Evolutionary conservation across 1,139 yeast genomes (phyloP).

Genomic region (Protomyces arabidopsidicola): DNA sequence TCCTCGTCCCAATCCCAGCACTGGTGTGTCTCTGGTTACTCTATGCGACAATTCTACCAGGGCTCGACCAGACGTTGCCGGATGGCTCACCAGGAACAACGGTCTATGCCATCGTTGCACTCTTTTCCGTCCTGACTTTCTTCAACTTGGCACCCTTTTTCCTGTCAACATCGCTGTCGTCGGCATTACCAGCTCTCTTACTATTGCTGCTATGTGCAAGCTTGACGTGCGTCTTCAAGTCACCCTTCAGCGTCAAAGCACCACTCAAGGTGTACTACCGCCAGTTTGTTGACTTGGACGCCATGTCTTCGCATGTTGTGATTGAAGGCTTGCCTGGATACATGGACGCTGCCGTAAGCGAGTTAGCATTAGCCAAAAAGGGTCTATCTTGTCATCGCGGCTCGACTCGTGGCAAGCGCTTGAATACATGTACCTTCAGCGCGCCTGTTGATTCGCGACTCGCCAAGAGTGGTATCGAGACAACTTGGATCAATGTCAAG

Average conservation of each 20-base stretch:
- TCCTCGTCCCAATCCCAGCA: conserved; percentile 29
- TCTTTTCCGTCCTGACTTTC: conserved; percentile 13
- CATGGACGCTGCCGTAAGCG: conserved; percentile 20
- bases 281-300: conserved; percentile 32
- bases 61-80: conserved; percentile 33
- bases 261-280: conserved; percentile 33
- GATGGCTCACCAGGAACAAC: conserved; percentile 29
- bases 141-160: conserved; percentile 31
- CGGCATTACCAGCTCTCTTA: conserved; percentile 28
- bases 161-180: conserved; percentile 21
- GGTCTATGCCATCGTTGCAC: conserved; percentile 1
- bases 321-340: conserved; percentile 25
- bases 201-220: conserved; percentile 32
- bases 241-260: conserved; percentile 32
- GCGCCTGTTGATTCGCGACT: conserved; percentile 21
- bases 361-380: conserved; percentile 13
- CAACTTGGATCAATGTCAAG: neutral
- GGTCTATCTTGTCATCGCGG: conserved; percentile 1
- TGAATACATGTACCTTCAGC: conserved; percentile 4
- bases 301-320: conserved; percentile 13
- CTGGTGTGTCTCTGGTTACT: conserved; percentile 30
- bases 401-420: conserved; percentile 4
- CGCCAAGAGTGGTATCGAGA: conserved; percentile 15
- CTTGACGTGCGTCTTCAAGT: conserved; percentile 30
- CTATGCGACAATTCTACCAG: conserved; percentile 32